Conservation (phyloP, 495 filamentous ascomycete genomes). For the Terfezia boudieri region DNA sequence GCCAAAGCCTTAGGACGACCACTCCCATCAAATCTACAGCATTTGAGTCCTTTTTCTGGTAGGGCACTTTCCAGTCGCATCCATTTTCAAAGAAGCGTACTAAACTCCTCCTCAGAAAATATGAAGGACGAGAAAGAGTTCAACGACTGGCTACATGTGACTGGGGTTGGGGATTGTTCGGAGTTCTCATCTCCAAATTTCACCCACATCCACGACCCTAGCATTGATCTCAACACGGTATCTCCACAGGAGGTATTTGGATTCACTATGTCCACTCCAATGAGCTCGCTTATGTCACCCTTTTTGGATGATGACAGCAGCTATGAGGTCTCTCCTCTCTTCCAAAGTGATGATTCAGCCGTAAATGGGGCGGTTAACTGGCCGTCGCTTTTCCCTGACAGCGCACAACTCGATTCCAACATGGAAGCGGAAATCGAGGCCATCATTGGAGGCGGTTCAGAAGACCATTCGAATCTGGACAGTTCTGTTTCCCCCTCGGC, state of each 20-base stretch:
- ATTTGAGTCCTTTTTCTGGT: slow-evolving; percentile 18
- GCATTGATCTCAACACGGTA: slow-evolving; percentile 35
- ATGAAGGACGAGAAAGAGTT: slow-evolving; percentile 21
- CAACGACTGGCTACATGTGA: slow-evolving; percentile 30
- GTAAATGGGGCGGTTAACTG: slow-evolving; percentile 24
- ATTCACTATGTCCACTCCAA: slow-evolving; percentile 62
- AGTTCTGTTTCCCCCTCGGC: slow-evolving; percentile 21
- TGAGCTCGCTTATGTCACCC: slow-evolving; percentile 67
- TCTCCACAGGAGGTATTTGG: slow-evolving; percentile 66
- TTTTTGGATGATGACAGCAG: slow-evolving; percentile 48
- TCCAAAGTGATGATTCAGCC: slow-evolving; percentile 24
- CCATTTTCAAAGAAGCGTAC: slow-evolving; percentile 23
- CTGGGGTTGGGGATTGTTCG: slow-evolving; percentile 29
- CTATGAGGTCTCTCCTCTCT: slow-evolving; percentile 57
- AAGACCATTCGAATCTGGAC: slow-evolving; percentile 22
- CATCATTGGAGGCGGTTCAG: slow-evolving; percentile 16
- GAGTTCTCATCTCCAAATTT: slow-evolving; percentile 13
- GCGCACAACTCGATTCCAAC: slow-evolving; percentile 12
- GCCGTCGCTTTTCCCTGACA: slow-evolving; percentile 48
- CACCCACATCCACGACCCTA: slow-evolving; percentile 24
- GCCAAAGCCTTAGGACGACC: slow-evolving; percentile 19
- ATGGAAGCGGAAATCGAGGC: slow-evolving; percentile 20
- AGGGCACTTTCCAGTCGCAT: slow-evolving; percentile 22
- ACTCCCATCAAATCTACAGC: slow-evolving; percentile 24
- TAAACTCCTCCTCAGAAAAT: slow-evolving; percentile 3